A percentile compares a stretch with the other conserved stretches of the same genome.
These are phyloP conservation scores for Lolium rigidum DNA, from an alignment of 176 grass and related monocot genomes.

Conservation along the genomic window DNA sequence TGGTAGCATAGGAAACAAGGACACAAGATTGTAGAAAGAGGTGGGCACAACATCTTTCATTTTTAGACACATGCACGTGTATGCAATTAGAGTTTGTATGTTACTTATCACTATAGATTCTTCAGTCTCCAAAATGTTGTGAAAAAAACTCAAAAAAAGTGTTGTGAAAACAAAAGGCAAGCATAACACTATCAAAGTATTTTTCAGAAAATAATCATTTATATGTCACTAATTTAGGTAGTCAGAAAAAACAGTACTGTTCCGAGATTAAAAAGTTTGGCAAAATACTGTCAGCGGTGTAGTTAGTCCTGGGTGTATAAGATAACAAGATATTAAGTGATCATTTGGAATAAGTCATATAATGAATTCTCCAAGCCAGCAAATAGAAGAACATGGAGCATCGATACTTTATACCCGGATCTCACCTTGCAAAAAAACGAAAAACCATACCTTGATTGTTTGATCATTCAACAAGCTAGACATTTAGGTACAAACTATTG, in stretches of 20 bases:
- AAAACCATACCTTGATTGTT: neutral
- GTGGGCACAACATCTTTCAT: neutral
- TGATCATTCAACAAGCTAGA: neutral
- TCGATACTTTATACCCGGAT: neutral
- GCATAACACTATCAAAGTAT: neutral
- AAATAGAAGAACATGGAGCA: neutral
- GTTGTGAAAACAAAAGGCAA: neutral
- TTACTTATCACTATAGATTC: neutral
- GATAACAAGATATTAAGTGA: neutral
- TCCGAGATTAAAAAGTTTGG: neutral
- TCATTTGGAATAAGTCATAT: neutral
- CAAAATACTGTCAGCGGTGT: neutral
- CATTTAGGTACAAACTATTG: slow-evolving; percentile 8
- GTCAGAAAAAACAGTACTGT: neutral
- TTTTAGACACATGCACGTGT: neutral
- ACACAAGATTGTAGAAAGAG: slow-evolving; percentile 15
- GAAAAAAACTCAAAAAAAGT: no score
- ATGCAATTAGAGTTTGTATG: neutral
- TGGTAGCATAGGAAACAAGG: neutral
- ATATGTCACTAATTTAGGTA: neutral
- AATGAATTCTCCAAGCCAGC: neutral
- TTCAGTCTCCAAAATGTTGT: neutral
- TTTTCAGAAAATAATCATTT: neutral
- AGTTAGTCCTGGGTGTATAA: neutral
- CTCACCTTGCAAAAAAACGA: neutral